Conservation (phyloP, 441 rosid species). For the Syzygium syzygioides region DNA sequence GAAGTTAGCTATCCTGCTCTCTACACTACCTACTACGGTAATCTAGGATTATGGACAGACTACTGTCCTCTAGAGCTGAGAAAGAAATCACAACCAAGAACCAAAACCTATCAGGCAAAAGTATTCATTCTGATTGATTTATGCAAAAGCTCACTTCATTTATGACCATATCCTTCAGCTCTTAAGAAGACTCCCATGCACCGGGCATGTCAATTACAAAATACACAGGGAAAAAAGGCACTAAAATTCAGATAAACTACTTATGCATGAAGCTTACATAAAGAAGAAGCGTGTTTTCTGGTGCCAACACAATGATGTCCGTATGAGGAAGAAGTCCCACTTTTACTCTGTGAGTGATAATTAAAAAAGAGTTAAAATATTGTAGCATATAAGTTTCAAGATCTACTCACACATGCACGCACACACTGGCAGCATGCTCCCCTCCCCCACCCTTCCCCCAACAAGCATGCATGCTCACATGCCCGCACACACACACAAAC, state of each 20-base stretch:
- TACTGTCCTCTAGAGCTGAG: background rate
- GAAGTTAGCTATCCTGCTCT: background rate
- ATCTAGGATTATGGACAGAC: background rate
- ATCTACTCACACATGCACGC: background rate
- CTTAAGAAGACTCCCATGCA: background rate
- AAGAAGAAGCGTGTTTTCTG: slow-evolving; percentile 74
- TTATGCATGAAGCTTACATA: slow-evolving; percentile 59
- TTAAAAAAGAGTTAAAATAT: background rate
- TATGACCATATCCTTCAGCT: background rate
- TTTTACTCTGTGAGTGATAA: slow-evolving; percentile 45
- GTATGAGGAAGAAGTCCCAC: slow-evolving; percentile 61
- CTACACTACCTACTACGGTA: background rate
- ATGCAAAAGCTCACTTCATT: background rate
- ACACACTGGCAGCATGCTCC: background rate
- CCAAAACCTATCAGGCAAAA: background rate
- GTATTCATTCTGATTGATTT: background rate
- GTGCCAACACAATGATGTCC: slow-evolving; percentile 80
- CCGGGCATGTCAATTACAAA: background rate
- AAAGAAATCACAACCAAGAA: background rate
- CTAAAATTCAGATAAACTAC: background rate
- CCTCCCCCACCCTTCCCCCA: background rate
- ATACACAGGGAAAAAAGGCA: background rate
- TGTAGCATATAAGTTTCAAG: background rate
- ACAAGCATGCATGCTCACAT: background rate
- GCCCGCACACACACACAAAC: background rate